phyloP scores from a whole-genome alignment of 2,329 filamentous ascomycete species.

The Alternaria postmessia region DNA sequence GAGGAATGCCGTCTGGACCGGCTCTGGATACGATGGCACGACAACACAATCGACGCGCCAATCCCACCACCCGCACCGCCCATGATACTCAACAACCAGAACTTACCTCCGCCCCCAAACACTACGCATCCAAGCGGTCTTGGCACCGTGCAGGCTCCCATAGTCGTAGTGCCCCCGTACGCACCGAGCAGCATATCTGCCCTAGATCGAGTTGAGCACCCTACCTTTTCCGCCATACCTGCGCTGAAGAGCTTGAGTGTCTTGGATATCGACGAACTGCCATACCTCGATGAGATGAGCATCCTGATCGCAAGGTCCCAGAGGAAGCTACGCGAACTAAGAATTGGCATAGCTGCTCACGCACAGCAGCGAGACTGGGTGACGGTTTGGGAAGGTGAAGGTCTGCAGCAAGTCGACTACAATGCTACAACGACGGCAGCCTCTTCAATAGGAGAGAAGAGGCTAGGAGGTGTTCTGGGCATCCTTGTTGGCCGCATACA shows the following conservation, averaged over 20 bases:
- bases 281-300: constrained; percentile 84
- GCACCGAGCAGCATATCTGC: constrained; percentile 37
- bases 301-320: constrained; percentile 76
- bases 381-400: constrained; percentile 68
- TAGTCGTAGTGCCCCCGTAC: constrained; percentile 43
- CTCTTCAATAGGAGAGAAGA: constrained; percentile 64
- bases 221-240: constrained; percentile 80
- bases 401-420: constrained; percentile 70
- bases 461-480: constrained; percentile 73
- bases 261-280: constrained; percentile 81
- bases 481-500: constrained; percentile 73
- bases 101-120: constrained; percentile 49
- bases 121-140: constrained; percentile 47
- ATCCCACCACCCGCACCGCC: constrained; percentile 48
- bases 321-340: constrained; percentile 71
- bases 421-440: constrained; percentile 62
- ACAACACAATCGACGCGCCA: constrained; percentile 65
- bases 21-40: constrained; percentile 84
- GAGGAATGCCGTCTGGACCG: constrained; percentile 73
- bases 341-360: constrained; percentile 73
- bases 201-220: constrained; percentile 72
- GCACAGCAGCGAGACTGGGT: constrained; percentile 64
- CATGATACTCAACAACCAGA: constrained; percentile 50
- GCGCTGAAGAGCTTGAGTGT: constrained; percentile 78
- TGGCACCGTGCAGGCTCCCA: constrained; percentile 42